These are phyloP conservation scores for Colletotrichum cereale DNA, from an alignment of 2,329 filamentous ascomycete species.

Conservation along the genomic window DNA sequence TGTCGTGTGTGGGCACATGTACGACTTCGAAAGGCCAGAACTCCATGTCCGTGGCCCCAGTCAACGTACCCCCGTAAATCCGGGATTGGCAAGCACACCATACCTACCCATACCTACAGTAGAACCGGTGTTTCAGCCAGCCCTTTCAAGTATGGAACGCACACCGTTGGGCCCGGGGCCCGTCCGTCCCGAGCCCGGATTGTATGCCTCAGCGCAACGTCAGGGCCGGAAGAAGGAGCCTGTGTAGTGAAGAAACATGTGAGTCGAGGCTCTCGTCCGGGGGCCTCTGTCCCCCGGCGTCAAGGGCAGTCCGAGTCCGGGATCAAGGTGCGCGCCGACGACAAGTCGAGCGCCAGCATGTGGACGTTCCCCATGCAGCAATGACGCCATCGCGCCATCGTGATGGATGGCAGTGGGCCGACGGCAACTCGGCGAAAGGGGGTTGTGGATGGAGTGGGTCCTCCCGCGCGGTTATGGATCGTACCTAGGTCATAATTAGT, in stretches of 20 bases:
- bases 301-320: neutral
- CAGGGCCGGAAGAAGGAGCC: neutral
- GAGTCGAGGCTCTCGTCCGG: neutral
- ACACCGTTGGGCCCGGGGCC: neutral
- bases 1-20: neutral
- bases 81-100: neutral
- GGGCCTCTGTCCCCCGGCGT: neutral
- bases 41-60: neutral
- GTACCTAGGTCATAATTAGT: no score
- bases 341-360: neutral
- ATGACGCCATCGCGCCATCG: neutral
- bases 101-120: neutral
- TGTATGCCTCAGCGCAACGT: neutral
- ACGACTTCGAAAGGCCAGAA: neutral
- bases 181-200: neutral
- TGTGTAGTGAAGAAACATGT: neutral
- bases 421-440: neutral
- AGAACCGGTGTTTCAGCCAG: neutral
- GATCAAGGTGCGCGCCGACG: neutral
- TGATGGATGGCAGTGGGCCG: neutral
- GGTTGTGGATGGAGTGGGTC: neutral
- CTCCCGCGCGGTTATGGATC: conserved; percentile 35
- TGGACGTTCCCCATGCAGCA: neutral
- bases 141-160: neutral
- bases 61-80: neutral